Evolutionary conservation across 768 basidiomycete species (phyloP), one percentile per base, ranked within the genome.

Genomic region (Lepiota brunneoincarnata): DNA sequence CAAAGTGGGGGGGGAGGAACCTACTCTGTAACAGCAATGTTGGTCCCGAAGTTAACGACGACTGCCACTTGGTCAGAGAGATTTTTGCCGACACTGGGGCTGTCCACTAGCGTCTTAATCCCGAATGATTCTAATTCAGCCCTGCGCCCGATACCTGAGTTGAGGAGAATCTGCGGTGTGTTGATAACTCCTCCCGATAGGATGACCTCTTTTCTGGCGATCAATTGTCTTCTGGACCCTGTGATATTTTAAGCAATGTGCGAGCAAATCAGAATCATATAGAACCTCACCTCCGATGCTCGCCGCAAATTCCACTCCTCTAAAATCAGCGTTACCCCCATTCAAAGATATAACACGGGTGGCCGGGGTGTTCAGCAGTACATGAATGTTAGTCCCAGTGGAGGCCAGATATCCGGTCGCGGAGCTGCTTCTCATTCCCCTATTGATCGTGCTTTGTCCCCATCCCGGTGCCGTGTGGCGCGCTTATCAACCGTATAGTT

Each of bases 351-450:
- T 40, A 20, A 67, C 39, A 10, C 61, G 59, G 7, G 61, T 62
- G 2, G 65, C 67, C 23, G 58, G 61, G 0, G 65, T 64, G 42
- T 67, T 63, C 7, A 69, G 21, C 4, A 73, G 17, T 7, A 73
- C 60, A 35, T 69, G 55, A 7, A 73, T 41, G 45, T 73, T 73
- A 14, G 41, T 34, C 3, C 68, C 63, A 0, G 37, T 43, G 0
- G 56, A 49, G 3, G 55, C 52, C 11, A 67, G 58, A 49, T 67
- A 67, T 3, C 60, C 50, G 1, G 59, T 64, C 2, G 64, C 63
- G 11, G 66, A 49, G 42, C 63, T 65, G 31, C 64, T 65, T 40
- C 66, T 53, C 11, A 46, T 28, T 10, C 62, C 63, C 0, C 55
- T 62, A n/a, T n/a, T n/a, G 7, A 58, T 54, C 10, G 59, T 65